Percentiles rank a stretch among this genome's conserved stretches.
phyloP scores from a whole-genome alignment of 1,139 yeast genomes.

The Hyphopichia burtonii region DNA sequence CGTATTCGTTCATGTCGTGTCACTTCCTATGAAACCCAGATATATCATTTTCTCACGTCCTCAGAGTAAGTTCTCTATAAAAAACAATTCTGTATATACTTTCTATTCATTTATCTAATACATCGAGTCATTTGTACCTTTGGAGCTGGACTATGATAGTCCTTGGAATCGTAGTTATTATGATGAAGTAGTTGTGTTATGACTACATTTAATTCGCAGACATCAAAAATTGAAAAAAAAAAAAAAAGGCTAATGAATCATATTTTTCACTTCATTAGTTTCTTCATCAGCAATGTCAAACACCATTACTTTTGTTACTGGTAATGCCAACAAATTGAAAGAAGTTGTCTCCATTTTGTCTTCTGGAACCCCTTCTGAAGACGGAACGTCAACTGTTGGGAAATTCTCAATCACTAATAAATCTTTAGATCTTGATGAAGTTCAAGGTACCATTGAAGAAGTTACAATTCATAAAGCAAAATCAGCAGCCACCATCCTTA shows the following conservation, averaged over 20 bases:
- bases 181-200: no score
- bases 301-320: constrained; percentile 70
- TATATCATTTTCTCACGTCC: no score
- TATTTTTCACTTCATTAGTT: no score
- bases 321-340: constrained; percentile 81
- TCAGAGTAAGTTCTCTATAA: not conserved
- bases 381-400: constrained; percentile 43
- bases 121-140: no score
- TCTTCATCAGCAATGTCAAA: not conserved
- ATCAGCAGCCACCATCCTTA: constrained; percentile 61
- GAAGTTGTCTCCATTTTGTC: constrained; percentile 79
- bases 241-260: not conserved
- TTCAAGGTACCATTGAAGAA: constrained; percentile 84
- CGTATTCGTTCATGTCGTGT: no score
- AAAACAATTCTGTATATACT: not conserved
- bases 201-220: no score
- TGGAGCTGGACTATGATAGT: no score
- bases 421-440: constrained; percentile 78
- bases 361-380: constrained; percentile 17
- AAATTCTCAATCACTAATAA: constrained; percentile 55
- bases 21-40: no score
- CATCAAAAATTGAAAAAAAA: no score
- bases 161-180: no score
- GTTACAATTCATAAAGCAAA: constrained; percentile 80
- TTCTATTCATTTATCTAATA: not conserved